Conservation (phyloP, 2,329 filamentous ascomycete genomes). For the Elsinoe necatrix region DNA sequence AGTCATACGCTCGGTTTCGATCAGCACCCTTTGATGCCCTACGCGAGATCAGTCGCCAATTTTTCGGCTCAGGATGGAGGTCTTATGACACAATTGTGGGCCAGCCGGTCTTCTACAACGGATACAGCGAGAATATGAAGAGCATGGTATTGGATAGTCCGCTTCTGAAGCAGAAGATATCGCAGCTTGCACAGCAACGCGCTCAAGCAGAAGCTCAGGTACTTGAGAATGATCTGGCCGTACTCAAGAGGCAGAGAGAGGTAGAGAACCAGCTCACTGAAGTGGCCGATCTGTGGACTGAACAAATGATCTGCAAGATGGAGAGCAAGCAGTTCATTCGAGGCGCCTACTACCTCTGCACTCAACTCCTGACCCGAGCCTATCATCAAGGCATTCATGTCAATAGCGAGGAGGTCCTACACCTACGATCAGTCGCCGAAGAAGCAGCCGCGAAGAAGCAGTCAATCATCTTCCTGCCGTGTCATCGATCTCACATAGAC, state of each 20-base stretch:
- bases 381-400: conserved; percentile 97
- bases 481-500: conserved; percentile 90
- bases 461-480: conserved; percentile 91
- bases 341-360: conserved; percentile 79
- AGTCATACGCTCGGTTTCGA: conserved; percentile 81
- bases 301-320: conserved; percentile 98
- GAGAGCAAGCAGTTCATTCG: conserved; percentile 90
- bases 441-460: conserved; percentile 79
- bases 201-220: conserved; percentile 59
- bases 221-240: conserved; percentile 37
- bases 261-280: conserved; percentile 68
- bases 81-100: conserved; percentile 86
- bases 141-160: conserved; percentile 64
- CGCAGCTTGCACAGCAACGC: conserved; percentile 65
- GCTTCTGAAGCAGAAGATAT: conserved; percentile 65
- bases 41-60: conserved; percentile 84
- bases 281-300: conserved; percentile 77
- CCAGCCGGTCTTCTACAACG: conserved; percentile 85
- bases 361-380: conserved; percentile 80
- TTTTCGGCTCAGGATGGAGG: conserved; percentile 90
- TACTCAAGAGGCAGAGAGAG: conserved; percentile 57
- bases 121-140: conserved; percentile 89
- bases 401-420: conserved; percentile 83
- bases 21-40: conserved; percentile 68
- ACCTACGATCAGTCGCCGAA: conserved; percentile 72